A percentile compares a stretch with the other conserved stretches of the same genome.
Conservation (phyloP, 2,329 filamentous ascomycete genomes). For the Basipetospora chlamydospora region DNA sequence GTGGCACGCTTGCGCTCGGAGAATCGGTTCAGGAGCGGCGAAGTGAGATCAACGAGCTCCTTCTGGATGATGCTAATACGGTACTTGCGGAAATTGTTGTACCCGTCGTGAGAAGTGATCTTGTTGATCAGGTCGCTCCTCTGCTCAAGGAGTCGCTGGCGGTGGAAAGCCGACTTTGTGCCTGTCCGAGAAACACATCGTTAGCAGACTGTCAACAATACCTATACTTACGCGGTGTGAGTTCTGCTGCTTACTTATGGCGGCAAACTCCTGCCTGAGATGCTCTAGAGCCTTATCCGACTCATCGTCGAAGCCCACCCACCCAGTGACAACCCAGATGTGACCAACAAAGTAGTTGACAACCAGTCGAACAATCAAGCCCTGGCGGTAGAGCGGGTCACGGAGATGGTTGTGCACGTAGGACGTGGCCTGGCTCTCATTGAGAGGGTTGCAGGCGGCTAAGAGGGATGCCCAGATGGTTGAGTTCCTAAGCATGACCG, state of each 20-base stretch:
- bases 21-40: slow-evolving; percentile 23
- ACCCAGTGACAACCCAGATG: slow-evolving; percentile 24
- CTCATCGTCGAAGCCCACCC: slow-evolving; percentile 22
- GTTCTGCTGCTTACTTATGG: no score
- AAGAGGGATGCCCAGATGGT: slow-evolving; percentile 23
- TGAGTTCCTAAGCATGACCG: neutral
- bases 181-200: no score
- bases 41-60: slow-evolving; percentile 26
- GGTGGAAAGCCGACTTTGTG: slow-evolving; percentile 16
- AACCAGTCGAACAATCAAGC: slow-evolving; percentile 26
- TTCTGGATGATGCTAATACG: slow-evolving; percentile 21
- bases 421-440: slow-evolving; percentile 21
- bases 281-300: slow-evolving; percentile 20
- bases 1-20: slow-evolving; percentile 21
- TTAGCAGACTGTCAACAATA: no score
- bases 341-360: slow-evolving; percentile 27
- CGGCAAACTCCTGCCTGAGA: slow-evolving; percentile 21
- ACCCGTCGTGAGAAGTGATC: slow-evolving; percentile 17
- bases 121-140: slow-evolving; percentile 21
- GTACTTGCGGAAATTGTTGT: slow-evolving; percentile 9
- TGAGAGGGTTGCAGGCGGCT: slow-evolving; percentile 22
- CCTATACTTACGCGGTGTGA: no score
- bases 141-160: slow-evolving; percentile 24
- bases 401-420: slow-evolving; percentile 26
- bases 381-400: slow-evolving; percentile 24